phyloP scores from a whole-genome alignment of 768 basidiomycete genomes.

The Russula lepida region DNA sequence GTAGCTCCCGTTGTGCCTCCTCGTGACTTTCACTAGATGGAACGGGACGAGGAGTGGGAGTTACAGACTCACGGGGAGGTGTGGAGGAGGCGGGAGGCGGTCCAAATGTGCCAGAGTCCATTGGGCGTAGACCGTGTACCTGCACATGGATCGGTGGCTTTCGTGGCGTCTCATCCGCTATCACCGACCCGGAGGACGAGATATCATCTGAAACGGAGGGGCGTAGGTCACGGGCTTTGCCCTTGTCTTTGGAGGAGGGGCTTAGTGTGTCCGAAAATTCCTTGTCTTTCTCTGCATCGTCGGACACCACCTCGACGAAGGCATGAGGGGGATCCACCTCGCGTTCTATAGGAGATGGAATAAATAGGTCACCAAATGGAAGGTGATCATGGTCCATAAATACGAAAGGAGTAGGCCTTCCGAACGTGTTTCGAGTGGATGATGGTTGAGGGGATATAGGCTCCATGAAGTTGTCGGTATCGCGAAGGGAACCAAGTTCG shows the following conservation, averaged over 20 bases:
- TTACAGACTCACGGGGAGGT: slow-evolving; percentile 16
- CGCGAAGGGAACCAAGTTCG: slow-evolving; percentile 40
- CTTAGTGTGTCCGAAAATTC: background rate
- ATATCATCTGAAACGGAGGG: slow-evolving; percentile 29
- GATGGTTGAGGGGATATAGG: slow-evolving; percentile 29
- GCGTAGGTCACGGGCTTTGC: slow-evolving; percentile 23
- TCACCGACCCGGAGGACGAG: slow-evolving; percentile 37
- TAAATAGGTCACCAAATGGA: slow-evolving; percentile 36
- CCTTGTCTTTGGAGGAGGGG: slow-evolving; percentile 35
- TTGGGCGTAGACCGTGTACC: slow-evolving; percentile 23
- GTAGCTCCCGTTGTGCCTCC: background rate
- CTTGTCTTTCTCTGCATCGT: slow-evolving; percentile 27
- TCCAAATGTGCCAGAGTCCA: slow-evolving; percentile 20
- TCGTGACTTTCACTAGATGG: background rate
- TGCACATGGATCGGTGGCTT: slow-evolving; percentile 60
- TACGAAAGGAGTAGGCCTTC: slow-evolving; percentile 38
- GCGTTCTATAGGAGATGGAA: slow-evolving; percentile 24
- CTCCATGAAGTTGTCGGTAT: slow-evolving; percentile 27
- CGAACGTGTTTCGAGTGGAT: slow-evolving; percentile 52
- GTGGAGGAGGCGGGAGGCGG: slow-evolving; percentile 11
- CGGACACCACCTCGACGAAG: slow-evolving; percentile 51
- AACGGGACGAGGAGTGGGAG: slow-evolving; percentile 3
- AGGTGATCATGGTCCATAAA: slow-evolving; percentile 53
- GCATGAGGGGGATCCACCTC: slow-evolving; percentile 46
- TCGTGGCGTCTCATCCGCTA: slow-evolving; percentile 33